Base-by-base conservation (phyloP, 1,284 basidiomycete genomes). In the Naganishia liquefaciens region DNA sequence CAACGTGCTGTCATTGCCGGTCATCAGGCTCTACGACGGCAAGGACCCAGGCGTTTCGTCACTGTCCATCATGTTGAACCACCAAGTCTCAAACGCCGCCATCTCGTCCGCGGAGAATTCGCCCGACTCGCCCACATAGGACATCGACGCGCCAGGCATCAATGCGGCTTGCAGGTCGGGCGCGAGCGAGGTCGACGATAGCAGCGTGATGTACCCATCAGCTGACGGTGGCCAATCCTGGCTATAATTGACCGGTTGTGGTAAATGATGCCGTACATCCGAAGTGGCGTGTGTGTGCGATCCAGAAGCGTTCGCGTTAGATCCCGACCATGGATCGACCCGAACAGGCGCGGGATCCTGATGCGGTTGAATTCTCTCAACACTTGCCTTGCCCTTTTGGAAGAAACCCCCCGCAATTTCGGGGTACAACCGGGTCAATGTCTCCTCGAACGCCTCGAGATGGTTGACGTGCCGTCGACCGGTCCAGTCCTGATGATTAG, bases 51-150 rank as follows among this genome's bases (percentile, higher is more conserved):
- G 57, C 33, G 57, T 49, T 6, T 33, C 57, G 33, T 60, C 57
- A 30, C 13, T 37, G 23, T 60, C 47, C 44, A 60, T 10, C 57
- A 60, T 60, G 28, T 60, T 47, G 40, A 50, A 60, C 57, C 57
- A 60, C 57, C 57, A 60, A 28, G 57, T 49, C 57, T 60, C 57
- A 23, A 60, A 60, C n/a, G 57, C 57, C 33, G 46, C 46, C 57
- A 60, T 60, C 44, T 60, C 57, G 33, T 30, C 30, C 15, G 46
- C n/a, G 9, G 57, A 27, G 33, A 50, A 60, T 33, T 60, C 57
- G 25, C 57, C 57, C 21, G 40, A 60, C 21, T 60, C 57, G 27
- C 57, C 57, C 23, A 60, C 13, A 21, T 40, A 50, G 21, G 47
- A 33, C 44, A 60, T 37, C 13, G 9, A 9, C 30, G 19, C 27